Base-by-base conservation (phyloP, 164 flowering plant genomes). In the Dillenia suffruticosa region DNA sequence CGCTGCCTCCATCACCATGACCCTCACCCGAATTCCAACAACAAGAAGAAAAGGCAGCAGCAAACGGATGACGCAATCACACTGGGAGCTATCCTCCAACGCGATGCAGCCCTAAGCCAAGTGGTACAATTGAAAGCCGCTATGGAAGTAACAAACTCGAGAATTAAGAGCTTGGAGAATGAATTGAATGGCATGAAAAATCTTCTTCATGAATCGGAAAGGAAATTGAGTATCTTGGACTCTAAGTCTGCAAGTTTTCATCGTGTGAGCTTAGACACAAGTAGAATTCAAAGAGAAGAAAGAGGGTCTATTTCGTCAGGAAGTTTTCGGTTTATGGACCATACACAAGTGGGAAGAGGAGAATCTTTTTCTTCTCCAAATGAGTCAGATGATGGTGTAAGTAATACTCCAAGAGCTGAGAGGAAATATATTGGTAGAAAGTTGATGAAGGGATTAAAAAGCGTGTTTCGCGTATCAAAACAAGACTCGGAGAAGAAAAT, bases 61-160 rank as follows among this genome's bases (percentile, higher is more conserved):
- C 32, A 32, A 4, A 32, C 40, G 40, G 19, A 44, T 11, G 17
- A 66, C 13, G 50, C 51, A 40, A 44, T 61, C 13, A 83, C 95
- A 12, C 89, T 89, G 5, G 97, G 90, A 0, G 77, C 80, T 0
- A 74, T 87, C 66, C 87, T 89, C 65, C 68, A 79, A 54, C 86
- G 84, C 0, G 98, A 89, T 54, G 83, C 89, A 0, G 84, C 96
- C 0, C 70, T 72, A 0, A 82, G 89, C 19, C 78, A 87, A 57
- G 79, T 74, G 13, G 78, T 77, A 2, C 79, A 77, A 48, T 81
- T 92, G 26, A 84, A 77, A 74, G 77, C 69, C 4, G 74, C 79
- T 7, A 80, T 92, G 86, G 81, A 75, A 9, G 70, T 80, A 49
- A 86, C 98, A 0, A 69, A 66, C 64, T 74, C 79, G 1, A 78